Base-by-base conservation (phyloP, 345 rosid species). In the Populus pruinosa region DNA sequence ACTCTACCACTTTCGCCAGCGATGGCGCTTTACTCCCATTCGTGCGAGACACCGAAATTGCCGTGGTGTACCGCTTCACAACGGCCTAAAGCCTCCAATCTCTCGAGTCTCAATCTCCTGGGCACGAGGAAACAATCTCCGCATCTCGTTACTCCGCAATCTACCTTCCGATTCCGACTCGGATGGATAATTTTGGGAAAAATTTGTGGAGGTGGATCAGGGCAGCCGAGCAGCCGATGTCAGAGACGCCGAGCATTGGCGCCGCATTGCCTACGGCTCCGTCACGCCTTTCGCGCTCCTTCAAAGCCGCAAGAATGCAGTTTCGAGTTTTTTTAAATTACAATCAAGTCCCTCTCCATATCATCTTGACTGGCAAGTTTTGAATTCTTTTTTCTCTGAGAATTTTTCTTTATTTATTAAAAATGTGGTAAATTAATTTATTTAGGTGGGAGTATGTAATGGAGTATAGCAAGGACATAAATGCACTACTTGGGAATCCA, bases 401-500 rank as follows among this genome's bases (percentile, higher is more conserved):
- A 9, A 8, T 73, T 13, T 47, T 3, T 56, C 11, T 53, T 56
- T 36, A 78, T 23, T 33, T 33, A 20, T 68, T 53, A 14, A 33
- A 18, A 55, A 14, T 71, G 10, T 75, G 79, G 33, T 80, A 12
- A 39, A 21, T 72, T 50, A 50, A 17, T 50, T 50, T 50, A n/a
- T 50, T 18, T 36, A 95, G 98, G 98, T 91, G 92, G 98, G 97
- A 93, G 74, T 88, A 87, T 69, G 93, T 92, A 0, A 82, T 93
- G 91, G 99, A 96, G 79, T 96, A 91, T 79, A 92, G 98, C 84
- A 92, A 83, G 82, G 98, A 93, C 76, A 90, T 93, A 35, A 86
- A 78, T 69, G 73, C 84, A 43, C 93, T 96, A 36, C 96, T 96
- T 53, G 86, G 89, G 67, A 76, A 72, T 88, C 72, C 85, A 53